Base-by-base conservation (phyloP, 371 early-diverging fungal species). In the Phascolomyces articulosus region DNA sequence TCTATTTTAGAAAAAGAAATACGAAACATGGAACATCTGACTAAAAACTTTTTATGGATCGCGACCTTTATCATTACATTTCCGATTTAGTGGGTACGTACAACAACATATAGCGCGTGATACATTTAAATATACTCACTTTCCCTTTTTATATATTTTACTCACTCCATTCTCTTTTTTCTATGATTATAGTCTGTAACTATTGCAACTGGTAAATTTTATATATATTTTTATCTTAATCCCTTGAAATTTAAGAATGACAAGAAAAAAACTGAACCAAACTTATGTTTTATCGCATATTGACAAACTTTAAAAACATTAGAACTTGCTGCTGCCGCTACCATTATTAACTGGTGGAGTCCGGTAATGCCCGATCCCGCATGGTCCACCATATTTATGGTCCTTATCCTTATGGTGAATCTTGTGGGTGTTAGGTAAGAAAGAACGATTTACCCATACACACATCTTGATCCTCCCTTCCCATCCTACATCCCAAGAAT, bases 241-340 rank as follows among this genome's bases (percentile, higher is more conserved):
- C n/a, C n/a, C n/a, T n/a, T n/a, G n/a, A n/a, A n/a, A n/a, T n/a
- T n/a, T n/a, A n/a, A n/a, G n/a, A n/a, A n/a, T n/a, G n/a, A n/a
- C n/a, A n/a, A n/a, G n/a, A n/a, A n/a, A n/a, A n/a, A n/a, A n/a
- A n/a, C n/a, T n/a, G n/a, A n/a, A n/a, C n/a, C n/a, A n/a, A n/a
- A n/a, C n/a, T n/a, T n/a, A n/a, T n/a, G n/a, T n/a, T n/a, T n/a
- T n/a, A n/a, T n/a, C n/a, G n/a, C n/a, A n/a, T n/a, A n/a, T n/a
- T n/a, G 2, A 34, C 11, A 34, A 31, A 31, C 10, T 6, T 10
- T 31, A 10, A 34, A 9, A 34, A 34, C 23, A 27, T 79, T 85
- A 47, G 95, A 94, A 75, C 78, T 94, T 31, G 84, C 90, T 16
- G 95, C 94, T 21, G 88, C 89, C 40, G 92, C 92, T 31, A 78